Evolutionary conservation across 2,329 filamentous ascomycete genomes (phyloP).

Genomic region (Fusarium drepaniforme): DNA sequence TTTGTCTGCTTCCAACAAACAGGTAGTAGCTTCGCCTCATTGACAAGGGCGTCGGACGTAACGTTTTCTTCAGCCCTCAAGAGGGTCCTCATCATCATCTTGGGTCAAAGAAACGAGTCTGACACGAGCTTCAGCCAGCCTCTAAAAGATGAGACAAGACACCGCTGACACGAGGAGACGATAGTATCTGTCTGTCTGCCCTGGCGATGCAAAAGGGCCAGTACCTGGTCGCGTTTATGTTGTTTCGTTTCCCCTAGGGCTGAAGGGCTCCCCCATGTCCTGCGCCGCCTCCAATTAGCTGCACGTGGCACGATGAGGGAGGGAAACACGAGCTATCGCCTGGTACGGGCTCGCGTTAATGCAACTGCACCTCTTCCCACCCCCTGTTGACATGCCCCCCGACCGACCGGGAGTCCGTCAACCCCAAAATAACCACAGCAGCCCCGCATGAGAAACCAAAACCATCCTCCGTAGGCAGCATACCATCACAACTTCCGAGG

Average conservation of each 20-base stretch:
- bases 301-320: conserved; percentile 32
- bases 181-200: background rate
- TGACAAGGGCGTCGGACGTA: conserved; percentile 4
- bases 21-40: conserved; percentile 2
- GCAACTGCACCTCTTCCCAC: conserved; percentile 1
- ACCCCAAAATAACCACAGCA: conserved; percentile 39
- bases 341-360: conserved; percentile 29
- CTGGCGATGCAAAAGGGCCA: conserved; percentile 3
- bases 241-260: conserved; percentile 26
- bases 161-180: conserved; percentile 19
- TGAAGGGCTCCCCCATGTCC: conserved; percentile 26
- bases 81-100: background rate
- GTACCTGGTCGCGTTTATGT: conserved; percentile 18
- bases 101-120: background rate
- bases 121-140: conserved; percentile 35
- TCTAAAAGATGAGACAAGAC: conserved; percentile 1
- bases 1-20: background rate
- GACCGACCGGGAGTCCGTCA: conserved; percentile 6
- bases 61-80: background rate
- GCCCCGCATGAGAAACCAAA: conserved; percentile 31
- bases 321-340: conserved; percentile 37
- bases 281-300: conserved; percentile 20
- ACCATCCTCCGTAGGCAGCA: conserved; percentile 21
- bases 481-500: conserved; percentile 33
- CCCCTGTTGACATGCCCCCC: conserved; percentile 35